Conservation (phyloP, 1,284 basidiomycete genomes). For the Sphaerobolus stellatus region DNA sequence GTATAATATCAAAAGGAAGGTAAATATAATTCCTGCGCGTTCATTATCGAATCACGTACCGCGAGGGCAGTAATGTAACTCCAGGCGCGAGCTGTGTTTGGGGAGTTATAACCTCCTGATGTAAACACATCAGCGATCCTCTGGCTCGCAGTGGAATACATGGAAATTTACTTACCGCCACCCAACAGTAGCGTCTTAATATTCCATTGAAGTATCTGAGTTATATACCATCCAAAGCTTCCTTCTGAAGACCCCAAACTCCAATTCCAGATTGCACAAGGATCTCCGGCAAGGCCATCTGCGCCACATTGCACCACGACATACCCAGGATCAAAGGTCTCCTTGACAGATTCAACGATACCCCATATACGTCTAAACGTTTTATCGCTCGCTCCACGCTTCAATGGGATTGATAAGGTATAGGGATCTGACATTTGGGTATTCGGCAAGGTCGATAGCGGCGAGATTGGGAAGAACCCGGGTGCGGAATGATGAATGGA, state of each 20-base stretch:
- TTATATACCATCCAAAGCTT: slow-evolving; percentile 70
- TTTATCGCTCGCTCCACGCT: slow-evolving; percentile 57
- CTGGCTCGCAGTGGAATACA: background rate
- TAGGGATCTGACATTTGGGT: slow-evolving; percentile 60
- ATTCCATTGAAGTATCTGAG: slow-evolving; percentile 54
- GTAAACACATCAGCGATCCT: background rate
- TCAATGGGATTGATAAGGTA: slow-evolving; percentile 74
- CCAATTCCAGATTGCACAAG: slow-evolving; percentile 79
- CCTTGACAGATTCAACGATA: slow-evolving; percentile 58
- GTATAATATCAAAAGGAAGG: slow-evolving; percentile 3
- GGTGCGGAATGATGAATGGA: slow-evolving; percentile 82
- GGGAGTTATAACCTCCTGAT: slow-evolving; percentile 75
- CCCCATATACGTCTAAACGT: slow-evolving; percentile 68
- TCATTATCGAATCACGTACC: slow-evolving; percentile 36
- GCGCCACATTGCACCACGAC: slow-evolving; percentile 84
- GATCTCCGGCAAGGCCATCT: slow-evolving; percentile 84
- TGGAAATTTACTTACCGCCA: slow-evolving; percentile 51
- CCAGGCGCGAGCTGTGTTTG: slow-evolving; percentile 86
- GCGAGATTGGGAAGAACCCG: slow-evolving; percentile 79
- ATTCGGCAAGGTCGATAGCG: slow-evolving; percentile 51
- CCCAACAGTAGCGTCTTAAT: slow-evolving; percentile 64
- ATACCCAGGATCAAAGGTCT: slow-evolving; percentile 73
- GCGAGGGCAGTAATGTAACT: slow-evolving; percentile 74
- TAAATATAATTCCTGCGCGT: background rate
- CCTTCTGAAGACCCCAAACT: slow-evolving; percentile 56